Base-by-base conservation (phyloP, 176 grass and related monocot genomes). In the barley (Hordeum vulgare) region DNA sequence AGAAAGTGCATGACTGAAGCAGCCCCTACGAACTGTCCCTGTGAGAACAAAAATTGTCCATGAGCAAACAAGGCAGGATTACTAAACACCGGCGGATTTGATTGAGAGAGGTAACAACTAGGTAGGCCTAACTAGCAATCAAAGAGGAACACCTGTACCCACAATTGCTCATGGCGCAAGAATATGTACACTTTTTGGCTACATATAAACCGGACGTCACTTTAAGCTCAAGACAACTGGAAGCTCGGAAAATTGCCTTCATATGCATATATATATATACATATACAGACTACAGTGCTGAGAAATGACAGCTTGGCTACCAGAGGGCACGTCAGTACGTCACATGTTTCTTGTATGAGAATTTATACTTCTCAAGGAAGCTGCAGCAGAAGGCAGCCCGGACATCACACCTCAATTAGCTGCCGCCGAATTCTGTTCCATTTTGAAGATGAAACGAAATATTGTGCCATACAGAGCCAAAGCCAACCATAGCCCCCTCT, bases 171-270 rank as follows among this genome's bases (percentile, higher is more conserved):
- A 49, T 49, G 45, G 45, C 4, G 15, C 47, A 59, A 76, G 35
- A 34, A 36, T 18, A n/a, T n/a, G n/a, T n/a, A 56, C 35, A 79
- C 45, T 27, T 67, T 83, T 67, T 28, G 61, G 42, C 49, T 58
- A 47, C 20, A 41, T 66, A 74, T 74, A 77, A 57, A 82, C 74
- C 27, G 35, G 31, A 59, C 79, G 64, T 79, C 66, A 79, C 84
- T 90, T 61, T 61, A 73, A 79, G 35, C 74, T 42, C 47, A 80
- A 83, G 88, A 79, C 47, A 86, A 73, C 37, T 53, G 37, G 36
- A 11, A 79, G 57, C 11, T 28, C 26, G 5, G 29, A 7, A 64
- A 71, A 83, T 14, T 65, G 58, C 29, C 58, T 24, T 14, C 7
- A 56, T 9, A 21, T 11, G 3, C 57, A 59, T 24, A 3, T 24